A percentile compares a stretch with the other conserved stretches of the same genome.
phyloP scores from a whole-genome alignment of 176 grass and related monocot species.

The Saccharum officinarum region DNA sequence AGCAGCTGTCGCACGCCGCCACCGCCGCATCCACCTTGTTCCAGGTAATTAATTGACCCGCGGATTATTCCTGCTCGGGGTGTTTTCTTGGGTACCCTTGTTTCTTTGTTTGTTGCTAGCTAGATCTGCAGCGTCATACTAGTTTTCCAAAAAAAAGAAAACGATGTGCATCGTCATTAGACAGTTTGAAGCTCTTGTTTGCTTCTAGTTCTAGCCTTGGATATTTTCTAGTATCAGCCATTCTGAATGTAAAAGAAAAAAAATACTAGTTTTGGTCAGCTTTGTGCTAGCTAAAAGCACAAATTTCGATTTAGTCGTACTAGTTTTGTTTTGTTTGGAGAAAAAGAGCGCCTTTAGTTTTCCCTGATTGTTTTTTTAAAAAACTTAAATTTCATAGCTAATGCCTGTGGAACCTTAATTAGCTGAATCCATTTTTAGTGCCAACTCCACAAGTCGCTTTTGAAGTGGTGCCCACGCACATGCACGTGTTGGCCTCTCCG shows the following conservation, averaged over 20 bases:
- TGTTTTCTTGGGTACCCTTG: too few species aligned
- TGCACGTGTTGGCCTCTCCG: constrained; percentile 26
- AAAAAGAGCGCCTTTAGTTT: not conserved
- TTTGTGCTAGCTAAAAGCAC: too few species aligned
- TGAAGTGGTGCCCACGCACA: constrained; percentile 19
- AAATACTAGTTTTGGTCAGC: too few species aligned
- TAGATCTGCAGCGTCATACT: too few species aligned
- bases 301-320: not conserved
- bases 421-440: not conserved
- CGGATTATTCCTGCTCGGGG: too few species aligned
- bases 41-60: constrained; percentile 31
- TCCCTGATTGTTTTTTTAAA: not conserved
- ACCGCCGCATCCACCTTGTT: constrained; percentile 78
- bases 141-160: too few species aligned
- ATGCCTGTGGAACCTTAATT: not conserved
- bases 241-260: too few species aligned
- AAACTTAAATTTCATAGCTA: not conserved
- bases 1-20: constrained; percentile 66
- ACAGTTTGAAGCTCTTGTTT: not conserved
- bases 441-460: not conserved
- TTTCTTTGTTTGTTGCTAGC: not conserved
- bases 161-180: not conserved
- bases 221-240: too few species aligned
- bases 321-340: not conserved
- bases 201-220: too few species aligned